These are phyloP conservation scores for Teratosphaeria zuluensis DNA, from an alignment of 2,329 filamentous ascomycete genomes.

Conservation along the genomic window DNA sequence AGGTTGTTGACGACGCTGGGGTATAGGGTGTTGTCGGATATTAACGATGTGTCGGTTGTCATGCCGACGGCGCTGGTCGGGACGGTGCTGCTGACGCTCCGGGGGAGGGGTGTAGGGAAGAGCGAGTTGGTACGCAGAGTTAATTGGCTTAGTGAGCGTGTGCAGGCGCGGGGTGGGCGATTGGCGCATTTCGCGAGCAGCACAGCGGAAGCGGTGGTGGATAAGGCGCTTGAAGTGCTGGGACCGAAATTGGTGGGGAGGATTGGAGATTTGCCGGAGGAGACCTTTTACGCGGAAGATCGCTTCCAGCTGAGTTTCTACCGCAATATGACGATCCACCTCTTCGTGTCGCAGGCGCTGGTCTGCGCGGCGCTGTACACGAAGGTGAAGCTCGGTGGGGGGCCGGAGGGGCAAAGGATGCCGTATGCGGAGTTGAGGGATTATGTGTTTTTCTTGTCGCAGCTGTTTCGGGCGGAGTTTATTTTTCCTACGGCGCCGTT, in stretches of 20 bases:
- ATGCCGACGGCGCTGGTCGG: conserved; percentile 97
- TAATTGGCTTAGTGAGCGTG: conserved; percentile 77
- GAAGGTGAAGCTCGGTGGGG: conserved; percentile 82
- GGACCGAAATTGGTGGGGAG: conserved; percentile 80
- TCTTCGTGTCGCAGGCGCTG: conserved; percentile 88
- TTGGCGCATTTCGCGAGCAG: conserved; percentile 86
- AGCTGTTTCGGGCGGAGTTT: conserved; percentile 91
- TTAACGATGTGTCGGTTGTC: conserved; percentile 91
- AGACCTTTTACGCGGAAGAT: conserved; percentile 90
- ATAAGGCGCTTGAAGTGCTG: conserved; percentile 82
- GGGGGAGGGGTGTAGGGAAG: conserved; percentile 85
- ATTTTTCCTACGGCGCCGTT: conserved; percentile 89
- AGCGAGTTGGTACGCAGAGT: conserved; percentile 75
- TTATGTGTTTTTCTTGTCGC: conserved; percentile 83
- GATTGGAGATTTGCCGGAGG: conserved; percentile 70
- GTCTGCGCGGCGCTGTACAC: conserved; percentile 88
- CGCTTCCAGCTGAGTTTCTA: conserved; percentile 95
- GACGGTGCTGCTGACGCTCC: conserved; percentile 80
- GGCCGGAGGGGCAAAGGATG: conserved; percentile 58
- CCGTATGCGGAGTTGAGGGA: conserved; percentile 60
- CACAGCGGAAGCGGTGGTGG: conserved; percentile 70
- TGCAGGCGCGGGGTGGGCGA: conserved; percentile 76
- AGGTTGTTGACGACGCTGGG: conserved; percentile 77
- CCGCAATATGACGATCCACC: conserved; percentile 97
- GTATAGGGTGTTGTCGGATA: conserved; percentile 85